Evolutionary conservation across 768 basidiomycete species (phyloP).

Genomic region (Naganishia vaughanmartiniae): DNA sequence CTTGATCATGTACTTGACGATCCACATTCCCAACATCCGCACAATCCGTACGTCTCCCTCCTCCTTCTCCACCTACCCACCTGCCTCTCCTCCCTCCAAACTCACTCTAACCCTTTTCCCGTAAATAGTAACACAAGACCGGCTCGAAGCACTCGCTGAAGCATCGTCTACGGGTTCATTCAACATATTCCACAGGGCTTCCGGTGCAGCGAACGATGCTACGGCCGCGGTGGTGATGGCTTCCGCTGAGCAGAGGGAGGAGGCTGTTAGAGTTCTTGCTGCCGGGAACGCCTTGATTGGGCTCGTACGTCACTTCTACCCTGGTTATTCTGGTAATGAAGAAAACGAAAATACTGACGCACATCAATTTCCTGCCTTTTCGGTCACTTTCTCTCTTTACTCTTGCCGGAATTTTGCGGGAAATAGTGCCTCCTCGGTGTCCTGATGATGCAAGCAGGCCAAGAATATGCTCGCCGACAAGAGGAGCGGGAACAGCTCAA

Average conservation of each 20-base stretch:
- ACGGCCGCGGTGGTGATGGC: slow-evolving; percentile 9
- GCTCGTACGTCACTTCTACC: slow-evolving; percentile 58
- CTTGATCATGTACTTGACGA: slow-evolving; percentile 75
- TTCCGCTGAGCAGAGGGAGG: slow-evolving; percentile 65
- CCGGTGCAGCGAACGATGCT: background rate
- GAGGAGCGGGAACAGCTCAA: slow-evolving; percentile 58
- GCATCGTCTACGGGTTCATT: slow-evolving; percentile 4
- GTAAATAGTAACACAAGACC: slow-evolving; percentile 8
- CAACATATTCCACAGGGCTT: slow-evolving; percentile 17
- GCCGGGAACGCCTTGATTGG: slow-evolving; percentile 86
- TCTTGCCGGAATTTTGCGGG: too few relatives aligned
- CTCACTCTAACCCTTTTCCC: too few relatives aligned
- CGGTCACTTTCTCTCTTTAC: too few relatives aligned
- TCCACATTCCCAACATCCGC: slow-evolving; percentile 72
- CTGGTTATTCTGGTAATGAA: background rate
- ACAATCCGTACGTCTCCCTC: slow-evolving; percentile 60
- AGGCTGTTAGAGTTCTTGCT: slow-evolving; percentile 75
- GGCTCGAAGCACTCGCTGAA: background rate
- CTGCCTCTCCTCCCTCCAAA: background rate
- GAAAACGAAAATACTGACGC: background rate
- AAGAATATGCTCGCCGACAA: slow-evolving; percentile 71
- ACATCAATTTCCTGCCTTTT: background rate
- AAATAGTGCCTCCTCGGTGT: slow-evolving; percentile 46
- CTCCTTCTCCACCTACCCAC: slow-evolving; percentile 38
- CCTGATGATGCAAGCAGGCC: slow-evolving; percentile 64